phyloP scores from a whole-genome alignment of 768 basidiomycete genomes.

The Termitomyces sp. region DNA sequence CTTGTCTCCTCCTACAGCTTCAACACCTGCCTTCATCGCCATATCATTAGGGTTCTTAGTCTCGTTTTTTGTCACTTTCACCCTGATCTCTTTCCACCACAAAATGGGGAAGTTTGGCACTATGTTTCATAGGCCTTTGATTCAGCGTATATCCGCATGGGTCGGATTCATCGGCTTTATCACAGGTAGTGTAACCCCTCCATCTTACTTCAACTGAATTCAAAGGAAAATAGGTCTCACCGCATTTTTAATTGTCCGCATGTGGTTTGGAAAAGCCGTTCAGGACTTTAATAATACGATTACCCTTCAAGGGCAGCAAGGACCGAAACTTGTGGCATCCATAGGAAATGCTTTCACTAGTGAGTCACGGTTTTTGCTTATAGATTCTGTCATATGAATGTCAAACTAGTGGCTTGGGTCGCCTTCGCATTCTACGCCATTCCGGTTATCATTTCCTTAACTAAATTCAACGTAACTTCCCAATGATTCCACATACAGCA shows the following conservation, averaged over 20 bases:
- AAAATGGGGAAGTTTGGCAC: conserved; percentile 52
- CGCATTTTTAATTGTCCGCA: conserved; percentile 66
- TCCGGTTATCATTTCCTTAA: conserved; percentile 63
- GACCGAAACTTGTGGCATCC: conserved; percentile 57
- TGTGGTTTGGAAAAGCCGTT: conserved; percentile 80
- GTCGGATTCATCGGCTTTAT: conserved; percentile 75
- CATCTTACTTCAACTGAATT: neutral
- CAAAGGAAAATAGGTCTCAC: conserved; percentile 48
- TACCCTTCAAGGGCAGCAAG: conserved; percentile 43
- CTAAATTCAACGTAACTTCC: conserved; percentile 61
- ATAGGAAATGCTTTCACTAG: conserved; percentile 75
- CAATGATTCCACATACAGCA: conserved; percentile 1
- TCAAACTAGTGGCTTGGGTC: conserved; percentile 66
- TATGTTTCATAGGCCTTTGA: conserved; percentile 49
- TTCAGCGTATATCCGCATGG: conserved; percentile 66
- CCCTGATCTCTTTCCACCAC: conserved; percentile 62
- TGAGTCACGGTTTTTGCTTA: conserved; percentile 31
- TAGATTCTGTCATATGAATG: neutral
- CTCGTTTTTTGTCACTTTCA: conserved; percentile 65
- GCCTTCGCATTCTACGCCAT: conserved; percentile 73
- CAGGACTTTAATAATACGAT: conserved; percentile 74
- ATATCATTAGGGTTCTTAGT: conserved; percentile 53
- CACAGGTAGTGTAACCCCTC: conserved; percentile 43
- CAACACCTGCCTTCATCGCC: conserved; percentile 62
- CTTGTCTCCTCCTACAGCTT: conserved; percentile 56